Conservation (phyloP, 495 filamentous ascomycete species). For the Penicillium steckii region DNA sequence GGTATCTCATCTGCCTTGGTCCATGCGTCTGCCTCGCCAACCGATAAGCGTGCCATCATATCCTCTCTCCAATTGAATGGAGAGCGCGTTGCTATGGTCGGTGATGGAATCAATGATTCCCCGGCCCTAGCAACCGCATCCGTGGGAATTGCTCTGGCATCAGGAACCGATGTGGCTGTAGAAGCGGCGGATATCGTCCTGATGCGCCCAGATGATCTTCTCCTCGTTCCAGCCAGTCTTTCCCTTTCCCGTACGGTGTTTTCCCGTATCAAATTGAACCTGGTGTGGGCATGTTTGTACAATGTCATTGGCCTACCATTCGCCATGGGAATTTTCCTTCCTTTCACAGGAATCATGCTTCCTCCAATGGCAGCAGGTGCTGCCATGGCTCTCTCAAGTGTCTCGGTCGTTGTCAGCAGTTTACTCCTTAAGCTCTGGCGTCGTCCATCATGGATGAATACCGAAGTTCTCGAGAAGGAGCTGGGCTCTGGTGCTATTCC, state of each 20-base stretch:
- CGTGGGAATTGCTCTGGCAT: constrained; percentile 88
- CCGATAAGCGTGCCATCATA: constrained; percentile 85
- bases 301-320: constrained; percentile 92
- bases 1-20: constrained; percentile 76
- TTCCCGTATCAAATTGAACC: constrained; percentile 87
- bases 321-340: constrained; percentile 91
- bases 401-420: constrained; percentile 84
- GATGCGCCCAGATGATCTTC: constrained; percentile 87
- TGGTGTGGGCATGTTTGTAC: constrained; percentile 89
- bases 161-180: constrained; percentile 95
- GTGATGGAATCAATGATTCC: constrained; percentile 98
- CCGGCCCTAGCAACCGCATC: constrained; percentile 90
- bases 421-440: constrained; percentile 85
- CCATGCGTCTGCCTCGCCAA: constrained; percentile 78
- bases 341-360: constrained; percentile 81
- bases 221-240: constrained; percentile 85
- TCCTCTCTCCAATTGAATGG: constrained; percentile 68
- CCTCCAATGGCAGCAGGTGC: constrained; percentile 94
- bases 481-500: constrained; percentile 18
- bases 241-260: constrained; percentile 85
- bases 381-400: constrained; percentile 89
- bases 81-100: constrained; percentile 90
- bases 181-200: constrained; percentile 96
- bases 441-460: constrained; percentile 86
- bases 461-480: constrained; percentile 60